Evolutionary conservation across 2,329 filamentous ascomycete species (phyloP).

Genomic region (Mycosphaerella sp.): DNA sequence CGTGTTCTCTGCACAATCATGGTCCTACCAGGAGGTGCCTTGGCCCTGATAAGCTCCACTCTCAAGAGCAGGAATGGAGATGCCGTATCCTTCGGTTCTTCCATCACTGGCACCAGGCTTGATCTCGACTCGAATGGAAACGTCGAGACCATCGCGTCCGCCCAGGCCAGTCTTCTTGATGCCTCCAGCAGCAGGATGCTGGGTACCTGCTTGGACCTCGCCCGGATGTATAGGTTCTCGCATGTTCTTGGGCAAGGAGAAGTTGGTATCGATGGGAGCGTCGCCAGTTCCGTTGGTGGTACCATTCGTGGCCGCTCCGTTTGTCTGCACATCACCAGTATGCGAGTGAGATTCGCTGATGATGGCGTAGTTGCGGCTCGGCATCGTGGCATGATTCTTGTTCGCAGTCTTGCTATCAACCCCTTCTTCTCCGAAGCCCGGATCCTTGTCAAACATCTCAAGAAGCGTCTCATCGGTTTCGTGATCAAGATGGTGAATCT

Average conservation of each 20-base stretch:
- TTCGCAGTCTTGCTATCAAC: constrained; percentile 56
- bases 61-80: constrained; percentile 42
- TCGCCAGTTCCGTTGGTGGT: constrained; percentile 13
- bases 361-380: constrained; percentile 58
- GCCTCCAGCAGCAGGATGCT: constrained; percentile 62
- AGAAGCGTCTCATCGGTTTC: constrained; percentile 60
- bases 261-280: constrained; percentile 37
- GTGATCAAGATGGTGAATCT: constrained; percentile 57
- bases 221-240: constrained; percentile 68
- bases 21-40: constrained; percentile 27
- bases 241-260: constrained; percentile 45
- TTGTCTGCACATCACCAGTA: constrained; percentile 22
- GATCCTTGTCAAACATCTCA: constrained; percentile 56
- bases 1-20: background rate
- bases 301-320: constrained; percentile 22
- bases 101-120: constrained; percentile 40
- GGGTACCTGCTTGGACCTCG: constrained; percentile 70
- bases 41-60: constrained; percentile 22
- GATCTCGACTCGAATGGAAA: constrained; percentile 45
- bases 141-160: constrained; percentile 42
- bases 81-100: constrained; percentile 46
- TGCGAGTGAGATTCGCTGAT: constrained; percentile 48
- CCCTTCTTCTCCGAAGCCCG: constrained; percentile 39
- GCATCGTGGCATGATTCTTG: constrained; percentile 82
- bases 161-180: constrained; percentile 39